Conservation (phyloP, 768 basidiomycete genomes). For the Rhizopogon roseolus region DNA sequence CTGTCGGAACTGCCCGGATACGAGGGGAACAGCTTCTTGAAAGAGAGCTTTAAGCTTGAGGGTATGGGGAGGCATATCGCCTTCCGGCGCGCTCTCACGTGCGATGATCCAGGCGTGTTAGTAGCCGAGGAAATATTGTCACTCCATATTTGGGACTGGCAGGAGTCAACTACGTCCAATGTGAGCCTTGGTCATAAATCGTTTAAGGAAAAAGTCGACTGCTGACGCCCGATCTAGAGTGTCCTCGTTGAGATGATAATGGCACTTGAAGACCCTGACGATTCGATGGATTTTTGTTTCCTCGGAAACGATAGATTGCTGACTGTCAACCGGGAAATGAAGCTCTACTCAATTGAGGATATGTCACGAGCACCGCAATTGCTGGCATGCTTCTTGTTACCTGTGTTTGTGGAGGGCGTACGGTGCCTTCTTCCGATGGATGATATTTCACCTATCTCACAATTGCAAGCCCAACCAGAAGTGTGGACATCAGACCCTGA, state of each 20-base stretch:
- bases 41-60: neutral
- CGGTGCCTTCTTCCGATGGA: too few relatives aligned
- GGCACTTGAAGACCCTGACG: neutral
- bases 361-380: neutral
- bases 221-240: too few relatives aligned
- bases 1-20: neutral
- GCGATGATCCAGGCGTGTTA: neutral
- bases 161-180: too few relatives aligned
- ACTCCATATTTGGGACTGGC: too few relatives aligned
- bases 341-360: neutral
- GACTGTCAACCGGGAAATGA: too few relatives aligned
- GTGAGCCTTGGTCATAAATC: too few relatives aligned
- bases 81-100: neutral
- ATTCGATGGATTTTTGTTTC: neutral
- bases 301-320: neutral
- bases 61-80: neutral
- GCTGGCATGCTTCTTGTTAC: too few relatives aligned
- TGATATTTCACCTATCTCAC: too few relatives aligned
- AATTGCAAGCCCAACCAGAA: too few relatives aligned
- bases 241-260: neutral
- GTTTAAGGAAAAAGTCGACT: too few relatives aligned
- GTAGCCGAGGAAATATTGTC: neutral
- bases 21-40: neutral
- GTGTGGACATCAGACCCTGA: too few relatives aligned
- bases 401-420: too few relatives aligned